A percentile compares a stretch with the other conserved stretches of the same genome.
These are phyloP conservation scores for Xylaria bambusicola DNA, from an alignment of 495 filamentous ascomycete genomes.

Conservation along the genomic window DNA sequence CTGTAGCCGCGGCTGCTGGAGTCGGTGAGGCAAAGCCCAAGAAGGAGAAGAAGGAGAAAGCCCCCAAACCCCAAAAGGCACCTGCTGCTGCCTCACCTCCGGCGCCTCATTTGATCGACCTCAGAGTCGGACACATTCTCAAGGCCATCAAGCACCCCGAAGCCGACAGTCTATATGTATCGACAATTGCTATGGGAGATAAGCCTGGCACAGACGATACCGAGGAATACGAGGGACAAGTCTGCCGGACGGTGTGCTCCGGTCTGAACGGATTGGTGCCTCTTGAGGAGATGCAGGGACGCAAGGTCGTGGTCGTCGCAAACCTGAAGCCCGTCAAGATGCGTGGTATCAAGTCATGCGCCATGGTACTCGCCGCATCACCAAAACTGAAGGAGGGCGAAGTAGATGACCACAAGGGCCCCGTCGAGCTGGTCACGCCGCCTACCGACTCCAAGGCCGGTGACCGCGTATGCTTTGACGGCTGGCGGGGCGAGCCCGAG, in stretches of 20 bases:
- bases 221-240: constrained; percentile 78
- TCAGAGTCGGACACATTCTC: constrained; percentile 95
- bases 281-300: constrained; percentile 91
- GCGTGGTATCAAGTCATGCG: constrained; percentile 91
- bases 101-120: constrained; percentile 84
- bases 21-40: constrained; percentile 59
- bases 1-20: constrained; percentile 43
- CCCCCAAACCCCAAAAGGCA: constrained; percentile 66
- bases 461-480: constrained; percentile 88
- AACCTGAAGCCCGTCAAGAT: constrained; percentile 99
- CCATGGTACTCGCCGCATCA: constrained; percentile 96
- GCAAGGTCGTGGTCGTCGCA: constrained; percentile 92
- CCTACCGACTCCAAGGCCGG: constrained; percentile 78
- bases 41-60: constrained; percentile 86
- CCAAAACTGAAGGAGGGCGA: constrained; percentile 75
- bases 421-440: constrained; percentile 88
- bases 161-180: constrained; percentile 92
- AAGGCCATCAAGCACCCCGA: constrained; percentile 94
- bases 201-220: constrained; percentile 83
- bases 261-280: constrained; percentile 91
- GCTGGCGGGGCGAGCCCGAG: constrained; percentile 91
- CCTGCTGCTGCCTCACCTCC: constrained; percentile 68
- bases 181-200: constrained; percentile 95
- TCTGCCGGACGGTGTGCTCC: constrained; percentile 92
- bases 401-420: constrained; percentile 81